phyloP scores from a whole-genome alignment of 2,329 filamentous ascomycete species.

The Microascus cirrosus region DNA sequence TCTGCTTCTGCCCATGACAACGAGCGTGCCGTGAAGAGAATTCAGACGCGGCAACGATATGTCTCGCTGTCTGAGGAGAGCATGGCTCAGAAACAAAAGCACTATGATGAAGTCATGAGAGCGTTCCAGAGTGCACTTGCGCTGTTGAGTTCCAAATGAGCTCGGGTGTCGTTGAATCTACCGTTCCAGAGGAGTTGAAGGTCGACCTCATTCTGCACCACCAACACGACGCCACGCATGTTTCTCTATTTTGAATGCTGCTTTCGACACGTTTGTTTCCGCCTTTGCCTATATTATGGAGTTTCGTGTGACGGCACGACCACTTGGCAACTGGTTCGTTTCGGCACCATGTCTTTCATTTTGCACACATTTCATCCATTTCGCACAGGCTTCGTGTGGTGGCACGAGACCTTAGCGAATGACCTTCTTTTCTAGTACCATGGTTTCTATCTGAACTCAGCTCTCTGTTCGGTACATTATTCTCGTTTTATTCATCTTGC shows the following conservation, averaged over 20 bases:
- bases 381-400: background rate
- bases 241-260: too few relatives aligned
- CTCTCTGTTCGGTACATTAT: too few relatives aligned
- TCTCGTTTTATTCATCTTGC: background rate
- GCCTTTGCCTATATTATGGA: background rate
- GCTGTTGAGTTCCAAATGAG: conserved; percentile 26
- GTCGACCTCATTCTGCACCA: background rate
- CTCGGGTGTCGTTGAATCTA: background rate
- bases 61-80: conserved; percentile 64
- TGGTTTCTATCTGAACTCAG: too few relatives aligned
- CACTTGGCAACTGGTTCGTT: background rate
- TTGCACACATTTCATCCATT: background rate
- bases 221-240: background rate
- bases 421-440: too few relatives aligned
- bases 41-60: conserved; percentile 68
- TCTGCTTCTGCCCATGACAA: conserved; percentile 63
- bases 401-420: background rate
- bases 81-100: conserved; percentile 63
- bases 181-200: background rate
- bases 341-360: background rate
- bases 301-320: background rate
- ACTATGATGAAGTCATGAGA: conserved; percentile 49
- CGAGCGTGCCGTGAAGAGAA: conserved; percentile 63
- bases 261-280: background rate
- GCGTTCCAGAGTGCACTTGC: conserved; percentile 53